Percentiles rank a stretch among this genome's conserved stretches.
These are phyloP conservation scores for Schizonepeta tenuifolia DNA, from an alignment of 257 asterid genomes.

Conservation along the genomic window DNA sequence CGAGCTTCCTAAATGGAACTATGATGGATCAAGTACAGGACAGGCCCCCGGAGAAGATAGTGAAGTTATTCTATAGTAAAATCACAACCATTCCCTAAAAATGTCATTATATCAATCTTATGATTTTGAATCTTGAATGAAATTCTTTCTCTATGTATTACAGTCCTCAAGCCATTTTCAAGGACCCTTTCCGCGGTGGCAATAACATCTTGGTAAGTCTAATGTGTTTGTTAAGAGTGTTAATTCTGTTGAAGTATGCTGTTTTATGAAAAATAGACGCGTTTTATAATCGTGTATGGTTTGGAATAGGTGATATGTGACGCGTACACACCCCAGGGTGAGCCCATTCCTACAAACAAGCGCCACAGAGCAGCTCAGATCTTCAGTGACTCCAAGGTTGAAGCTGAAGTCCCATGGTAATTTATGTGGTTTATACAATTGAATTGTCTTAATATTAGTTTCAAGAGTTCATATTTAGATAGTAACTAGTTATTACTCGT, in stretches of 20 bases:
- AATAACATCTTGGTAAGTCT: constrained; percentile 87
- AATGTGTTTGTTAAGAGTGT: constrained; percentile 13
- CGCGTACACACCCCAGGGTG: constrained; percentile 92
- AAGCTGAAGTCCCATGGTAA: constrained; percentile 90
- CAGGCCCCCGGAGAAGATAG: constrained; percentile 99
- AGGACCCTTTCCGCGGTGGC: constrained; percentile 99
- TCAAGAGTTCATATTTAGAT: neutral
- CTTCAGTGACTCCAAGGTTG: constrained; percentile 80
- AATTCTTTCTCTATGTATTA: constrained; percentile 29
- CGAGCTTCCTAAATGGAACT: constrained; percentile 99
- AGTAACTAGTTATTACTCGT: neutral
- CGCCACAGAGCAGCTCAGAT: constrained; percentile 87
- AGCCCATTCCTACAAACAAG: constrained; percentile 96
- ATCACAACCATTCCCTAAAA: constrained; percentile 21
- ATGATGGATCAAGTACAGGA: constrained; percentile 98
- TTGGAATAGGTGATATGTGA: constrained; percentile 84
- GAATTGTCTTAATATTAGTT: constrained; percentile 9
- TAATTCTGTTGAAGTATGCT: neutral
- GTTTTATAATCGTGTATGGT: constrained; percentile 2
- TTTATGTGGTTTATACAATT: neutral
- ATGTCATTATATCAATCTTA: neutral
- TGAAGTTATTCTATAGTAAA: constrained; percentile 97
- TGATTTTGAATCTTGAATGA: neutral
- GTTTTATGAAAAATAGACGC: neutral
- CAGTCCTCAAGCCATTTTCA: constrained; percentile 98